Percentiles rank a stretch among this genome's conserved stretches.
Evolutionary conservation across 768 basidiomycete genomes (phyloP).

Genomic region (Naganishia vishniacii): DNA sequence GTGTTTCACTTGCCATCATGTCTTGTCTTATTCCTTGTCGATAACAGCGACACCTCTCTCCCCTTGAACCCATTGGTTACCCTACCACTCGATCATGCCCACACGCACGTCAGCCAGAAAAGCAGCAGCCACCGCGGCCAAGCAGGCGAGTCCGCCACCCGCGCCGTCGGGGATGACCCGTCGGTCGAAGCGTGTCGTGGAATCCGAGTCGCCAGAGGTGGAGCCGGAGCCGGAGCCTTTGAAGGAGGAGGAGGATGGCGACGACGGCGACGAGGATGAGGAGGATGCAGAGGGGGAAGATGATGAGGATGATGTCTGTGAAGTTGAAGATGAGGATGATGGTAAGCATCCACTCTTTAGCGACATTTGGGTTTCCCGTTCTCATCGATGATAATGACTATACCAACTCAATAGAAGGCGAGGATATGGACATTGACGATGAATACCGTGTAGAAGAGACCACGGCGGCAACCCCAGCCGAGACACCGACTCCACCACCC

Average conservation of each 20-base stretch:
- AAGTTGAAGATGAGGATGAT: slow-evolving; percentile 10
- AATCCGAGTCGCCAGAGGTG: slow-evolving; percentile 24
- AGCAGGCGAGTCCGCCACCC: background rate
- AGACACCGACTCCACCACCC: background rate
- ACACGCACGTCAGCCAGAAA: slow-evolving; percentile 8
- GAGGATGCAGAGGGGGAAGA: slow-evolving; percentile 6
- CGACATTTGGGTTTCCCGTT: background rate
- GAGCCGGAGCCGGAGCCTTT: background rate
- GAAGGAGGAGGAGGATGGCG: background rate
- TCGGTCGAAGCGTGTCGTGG: slow-evolving; percentile 27
- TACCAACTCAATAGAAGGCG: background rate
- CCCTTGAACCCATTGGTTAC: background rate
- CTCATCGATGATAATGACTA: no score
- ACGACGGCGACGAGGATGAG: background rate
- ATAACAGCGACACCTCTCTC: no score
- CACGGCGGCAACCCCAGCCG: background rate
- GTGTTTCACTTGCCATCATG: no score
- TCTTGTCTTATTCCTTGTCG: no score
- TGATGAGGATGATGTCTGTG: slow-evolving; percentile 8
- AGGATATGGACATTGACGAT: slow-evolving; percentile 24
- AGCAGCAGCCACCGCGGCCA: background rate
- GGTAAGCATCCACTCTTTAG: background rate
- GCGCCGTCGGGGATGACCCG: slow-evolving; percentile 14
- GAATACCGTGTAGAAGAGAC: slow-evolving; percentile 15
- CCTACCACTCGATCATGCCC: background rate